Base-by-base conservation (phyloP, 139 green algal species). In the Microglena sp. region DNA sequence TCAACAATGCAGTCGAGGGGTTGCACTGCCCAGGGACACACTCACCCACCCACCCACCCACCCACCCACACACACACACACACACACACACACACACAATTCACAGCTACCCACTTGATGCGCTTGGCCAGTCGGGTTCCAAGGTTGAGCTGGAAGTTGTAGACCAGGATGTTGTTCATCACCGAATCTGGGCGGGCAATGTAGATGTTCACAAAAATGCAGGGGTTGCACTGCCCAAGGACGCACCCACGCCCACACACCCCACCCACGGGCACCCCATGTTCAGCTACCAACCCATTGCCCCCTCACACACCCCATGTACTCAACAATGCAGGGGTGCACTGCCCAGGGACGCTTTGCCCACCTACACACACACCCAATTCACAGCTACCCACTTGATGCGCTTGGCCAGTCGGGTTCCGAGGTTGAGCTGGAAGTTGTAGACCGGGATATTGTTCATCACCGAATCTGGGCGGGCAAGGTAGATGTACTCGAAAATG, bases 391-490 rank as follows among this genome's bases (percentile, higher is more conserved):
- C 74, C 66, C 60, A 87, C 79, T 57, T 73, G 74, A 96, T 91
- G 45, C 82, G 82, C 24, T 81, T 55, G 0, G 91, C 87, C 31
- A 97, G 83, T 40, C 77, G 75, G 0, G 67, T 86, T 3, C 88
- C 90, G 31, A 96, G 81, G 4, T 78, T 86, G 45, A 98, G 83
- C 73, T 97, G 92, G 78, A 96, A 96, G 75, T 95, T 90, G 82
- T 99, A 99, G 21, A 99, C 94, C 5, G 81, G 80, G 75, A 96
- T 95, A 70, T 92, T 81, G 67, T 99, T 98, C 15, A 98, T 83
- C 45, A 95, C 77, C 1, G 79, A 90, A 75, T 97, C 89, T 28
- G 87, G 86, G 50, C 89, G 79, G n/a, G 91, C 82, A 34, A 99
- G 85, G 85, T 99, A 99, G 79, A 56, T 66, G 28, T 69, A 61